Conservation (phyloP, 495 filamentous ascomycete species). For the Talaromyces stipitatus region DNA sequence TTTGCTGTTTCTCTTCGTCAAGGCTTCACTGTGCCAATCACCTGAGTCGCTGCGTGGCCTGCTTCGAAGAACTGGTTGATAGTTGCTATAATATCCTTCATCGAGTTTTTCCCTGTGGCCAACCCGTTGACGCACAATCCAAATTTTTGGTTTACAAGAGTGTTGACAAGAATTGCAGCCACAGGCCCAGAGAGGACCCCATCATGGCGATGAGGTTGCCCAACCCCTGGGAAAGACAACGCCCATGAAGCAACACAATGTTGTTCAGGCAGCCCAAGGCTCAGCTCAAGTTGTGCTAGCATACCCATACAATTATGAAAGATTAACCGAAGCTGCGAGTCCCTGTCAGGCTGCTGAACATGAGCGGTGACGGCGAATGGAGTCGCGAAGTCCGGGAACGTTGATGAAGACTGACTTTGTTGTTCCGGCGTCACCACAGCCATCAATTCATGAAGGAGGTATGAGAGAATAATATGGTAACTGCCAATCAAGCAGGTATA, state of each 20-base stretch:
- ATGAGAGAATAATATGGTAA: conserved; percentile 6
- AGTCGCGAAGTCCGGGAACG: not conserved
- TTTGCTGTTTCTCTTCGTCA: not conserved
- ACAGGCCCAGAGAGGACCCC: conserved; percentile 2
- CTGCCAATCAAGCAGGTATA: conserved; percentile 4
- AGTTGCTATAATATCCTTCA: conserved; percentile 1
- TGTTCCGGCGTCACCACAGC: not conserved
- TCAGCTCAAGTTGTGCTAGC: conserved; percentile 1
- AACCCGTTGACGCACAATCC: conserved; percentile 4
- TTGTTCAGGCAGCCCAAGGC: not conserved
- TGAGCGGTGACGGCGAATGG: conserved; percentile 1
- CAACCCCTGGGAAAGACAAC: not conserved
- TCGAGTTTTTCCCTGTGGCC: conserved; percentile 2
- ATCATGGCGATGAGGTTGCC: not conserved
- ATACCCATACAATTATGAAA: conserved; percentile 2
- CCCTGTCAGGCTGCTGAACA: not conserved
- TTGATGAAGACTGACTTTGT: not conserved
- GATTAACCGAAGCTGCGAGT: conserved; percentile 2
- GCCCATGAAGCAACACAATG: conserved; percentile 4
- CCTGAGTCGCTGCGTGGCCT: not conserved
- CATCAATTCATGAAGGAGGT: conserved; percentile 5
- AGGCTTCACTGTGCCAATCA: not conserved
- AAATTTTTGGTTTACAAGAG: conserved; percentile 3
- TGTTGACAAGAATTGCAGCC: not conserved
- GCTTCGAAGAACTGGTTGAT: not conserved